Base-by-base conservation (phyloP, 805 yeast species). In the Starmerella roubikii region DNA sequence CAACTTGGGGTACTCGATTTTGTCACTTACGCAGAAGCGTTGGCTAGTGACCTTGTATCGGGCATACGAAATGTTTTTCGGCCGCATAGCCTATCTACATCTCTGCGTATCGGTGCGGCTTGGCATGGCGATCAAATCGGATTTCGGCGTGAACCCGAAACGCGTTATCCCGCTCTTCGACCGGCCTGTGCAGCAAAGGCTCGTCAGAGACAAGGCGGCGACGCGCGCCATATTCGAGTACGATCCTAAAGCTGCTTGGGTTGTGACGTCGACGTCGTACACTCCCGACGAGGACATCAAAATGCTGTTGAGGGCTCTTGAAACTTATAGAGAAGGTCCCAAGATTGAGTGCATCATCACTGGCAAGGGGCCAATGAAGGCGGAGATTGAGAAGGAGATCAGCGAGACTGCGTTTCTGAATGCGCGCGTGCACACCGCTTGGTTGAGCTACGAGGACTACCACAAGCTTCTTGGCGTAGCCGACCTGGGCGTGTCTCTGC, bases 211-310 rank as follows among this genome's bases (percentile, higher is more conserved):
- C n/a, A 48, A 50, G 11, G 50, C 49, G 2, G 57, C 56, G 23
- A 43, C 70, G 21, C 54, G 69, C 1, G 53, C 59, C 30, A 51
- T 57, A 13, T 64, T 65, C 28, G 41, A 40, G 12, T 30, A 42
- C 1, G 42, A 58, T 3, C 80, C 76, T 52, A 74, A 74, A 47
- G 64, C 78, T 52, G 78, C 77, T 48, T 65, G 88, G n/a, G 49
- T 91, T 12, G 73, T 88, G 3, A 77, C 88, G 0, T 78, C 96
- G 0, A 88, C 99, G 0, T 84, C 95, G 1, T 91, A 85, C 56
- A 88, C 99, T 0, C 91, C 93, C 1, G 99, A 91, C 58, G 99
- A 91, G 58, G 94, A 91, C 55, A 74, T 91, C 39, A 62, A 62
- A 19, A 59, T 81, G 27, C 60, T 91, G 15, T 60, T 88, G 15